These are phyloP conservation scores for Sugiyamaella paludigena DNA, from an alignment of 1,139 yeast genomes.

Conservation along the genomic window DNA sequence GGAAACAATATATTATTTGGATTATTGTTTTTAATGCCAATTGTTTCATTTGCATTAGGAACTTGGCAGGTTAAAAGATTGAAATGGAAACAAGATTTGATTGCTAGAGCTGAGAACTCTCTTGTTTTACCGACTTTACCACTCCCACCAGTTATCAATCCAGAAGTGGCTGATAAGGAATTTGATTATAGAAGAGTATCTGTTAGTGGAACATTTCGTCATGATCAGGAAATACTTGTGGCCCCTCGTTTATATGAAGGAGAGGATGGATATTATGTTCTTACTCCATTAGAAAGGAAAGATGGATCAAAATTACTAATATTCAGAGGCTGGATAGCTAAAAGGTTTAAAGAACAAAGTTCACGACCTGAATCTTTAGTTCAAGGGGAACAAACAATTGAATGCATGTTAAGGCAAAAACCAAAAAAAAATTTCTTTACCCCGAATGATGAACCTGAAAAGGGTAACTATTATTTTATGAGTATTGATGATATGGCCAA, in stretches of 20 bases:
- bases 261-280: constrained; percentile 70
- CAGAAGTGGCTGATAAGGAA: constrained; percentile 49
- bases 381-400: constrained; percentile 67
- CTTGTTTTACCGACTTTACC: constrained; percentile 70
- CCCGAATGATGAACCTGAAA: constrained; percentile 70
- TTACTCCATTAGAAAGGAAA: constrained; percentile 76
- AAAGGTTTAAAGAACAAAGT: constrained; percentile 65
- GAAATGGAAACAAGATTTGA: constrained; percentile 83
- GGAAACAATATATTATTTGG: constrained; percentile 41
- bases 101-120: constrained; percentile 78
- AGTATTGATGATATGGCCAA: constrained; percentile 81
- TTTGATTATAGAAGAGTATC: constrained; percentile 79
- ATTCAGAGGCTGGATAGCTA: constrained; percentile 91
- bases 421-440: constrained; percentile 71
- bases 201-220: constrained; percentile 74
- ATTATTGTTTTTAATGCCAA: constrained; percentile 70
- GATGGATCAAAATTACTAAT: constrained; percentile 71
- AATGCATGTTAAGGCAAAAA: constrained; percentile 70
- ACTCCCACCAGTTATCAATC: constrained; percentile 50
- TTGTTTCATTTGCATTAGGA: constrained; percentile 80
- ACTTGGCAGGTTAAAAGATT: constrained; percentile 90
- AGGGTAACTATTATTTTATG: constrained; percentile 56
- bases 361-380: constrained; percentile 68
- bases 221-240: constrained; percentile 83
- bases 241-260: constrained; percentile 86